Evolutionary conservation across 352 stramenopile species (phyloP), one percentile per base, ranked within the genome.

Genomic region (Globisporangium carolinianum): DNA sequence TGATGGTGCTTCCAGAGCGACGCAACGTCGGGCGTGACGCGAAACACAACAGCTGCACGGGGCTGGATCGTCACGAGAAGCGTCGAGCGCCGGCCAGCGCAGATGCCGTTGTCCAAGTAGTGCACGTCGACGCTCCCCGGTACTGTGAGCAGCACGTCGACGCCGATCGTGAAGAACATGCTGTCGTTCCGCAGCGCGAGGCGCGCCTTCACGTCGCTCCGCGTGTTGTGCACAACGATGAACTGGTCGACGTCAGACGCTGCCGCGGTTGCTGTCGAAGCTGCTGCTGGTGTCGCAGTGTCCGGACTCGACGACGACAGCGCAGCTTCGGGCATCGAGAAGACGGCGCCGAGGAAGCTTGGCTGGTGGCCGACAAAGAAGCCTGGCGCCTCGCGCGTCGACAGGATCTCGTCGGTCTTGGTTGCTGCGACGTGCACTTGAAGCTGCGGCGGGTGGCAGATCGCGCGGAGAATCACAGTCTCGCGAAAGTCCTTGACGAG

Each of bases 401-500:
- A 53, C 6, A 69, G 45, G 52, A 66, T 60, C 14, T 75, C 55
- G 43, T 88, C 76, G 3, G 63, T 57, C 41, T 73, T 68, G 4
- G 72, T 72, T 51, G 77, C 75, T 5, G 72, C 66, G 35, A 95
- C 79, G 43, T 82, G 74, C 4, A 90, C 83, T 57, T 83, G 75
- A 38, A 95, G 51, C 58, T 95, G 85, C 36, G 85, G 83, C 35
- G 82, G 78, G 39, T 87, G 84, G 53, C 85, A 95, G 18, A 91
- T 81, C 3, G 83, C 83, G 8, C 78, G 77, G 9, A 95, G 62
- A 36, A 89, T 73, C 0, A 95, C 85, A 0, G 81, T 95, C 64
- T 95, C 85, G 17, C 85, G 73, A 49, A 95, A 95, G 60, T 95
- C 85, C 62, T 93, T 93, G 37, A 95, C 85, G 14, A 95, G 69